phyloP scores from a whole-genome alignment of 2,329 filamentous ascomycete genomes.

The Arthrobotrys pseudoclavata region DNA sequence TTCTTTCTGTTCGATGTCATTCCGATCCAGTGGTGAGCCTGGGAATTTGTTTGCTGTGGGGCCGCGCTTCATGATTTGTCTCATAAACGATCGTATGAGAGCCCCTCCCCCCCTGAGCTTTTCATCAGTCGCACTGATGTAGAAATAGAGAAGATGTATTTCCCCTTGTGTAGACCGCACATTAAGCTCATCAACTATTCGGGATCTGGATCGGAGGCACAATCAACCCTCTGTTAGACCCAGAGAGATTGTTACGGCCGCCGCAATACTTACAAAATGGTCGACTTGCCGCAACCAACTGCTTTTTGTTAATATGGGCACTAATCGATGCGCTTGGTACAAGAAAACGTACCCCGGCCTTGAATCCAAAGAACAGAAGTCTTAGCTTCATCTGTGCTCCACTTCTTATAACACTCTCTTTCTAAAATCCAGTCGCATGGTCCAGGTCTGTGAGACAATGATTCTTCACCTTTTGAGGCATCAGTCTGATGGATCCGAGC shows the following conservation, averaged over 20 bases:
- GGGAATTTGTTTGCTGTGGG: no score
- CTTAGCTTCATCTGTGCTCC: background rate
- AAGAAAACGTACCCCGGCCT: background rate
- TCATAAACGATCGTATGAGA: slow-evolving; percentile 1
- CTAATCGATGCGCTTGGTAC: no score
- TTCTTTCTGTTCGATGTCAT: no score
- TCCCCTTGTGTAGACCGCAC: background rate
- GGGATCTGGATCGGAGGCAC: no score
- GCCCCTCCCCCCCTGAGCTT: background rate
- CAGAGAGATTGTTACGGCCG: no score
- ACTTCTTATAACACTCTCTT: background rate
- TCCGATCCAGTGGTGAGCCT: no score
- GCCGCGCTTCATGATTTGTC: background rate
- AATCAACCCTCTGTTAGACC: no score
- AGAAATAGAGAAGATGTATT: slow-evolving; percentile 9
- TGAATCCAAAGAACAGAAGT: slow-evolving; percentile 20
- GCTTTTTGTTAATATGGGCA: no score
- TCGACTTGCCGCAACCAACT: no score
- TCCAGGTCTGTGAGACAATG: background rate
- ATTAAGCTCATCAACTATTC: no score
- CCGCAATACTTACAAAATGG: no score
- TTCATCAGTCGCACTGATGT: slow-evolving; percentile 9
- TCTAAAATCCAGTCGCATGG: slow-evolving; percentile 9
- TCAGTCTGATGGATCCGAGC: no score
- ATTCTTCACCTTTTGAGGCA: background rate